These are phyloP conservation scores for Petunia secreta DNA, from an alignment of 257 asterid genomes.

Conservation along the genomic window DNA sequence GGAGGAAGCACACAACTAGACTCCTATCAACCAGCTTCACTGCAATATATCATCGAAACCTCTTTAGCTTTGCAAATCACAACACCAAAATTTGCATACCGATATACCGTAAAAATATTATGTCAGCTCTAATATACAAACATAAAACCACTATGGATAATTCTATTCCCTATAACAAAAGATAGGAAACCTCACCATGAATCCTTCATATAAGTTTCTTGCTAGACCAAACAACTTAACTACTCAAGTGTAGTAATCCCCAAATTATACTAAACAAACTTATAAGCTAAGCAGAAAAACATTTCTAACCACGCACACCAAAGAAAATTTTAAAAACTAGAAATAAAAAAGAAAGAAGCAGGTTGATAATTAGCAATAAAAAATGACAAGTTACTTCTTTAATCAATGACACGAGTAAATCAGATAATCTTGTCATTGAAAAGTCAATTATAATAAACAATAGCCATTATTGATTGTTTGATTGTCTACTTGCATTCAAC, in stretches of 20 bases:
- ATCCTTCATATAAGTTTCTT: neutral
- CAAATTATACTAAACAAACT: neutral
- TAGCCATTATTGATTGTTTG: neutral
- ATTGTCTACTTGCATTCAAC: neutral
- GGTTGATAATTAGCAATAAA: neutral
- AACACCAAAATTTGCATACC: conserved; percentile 5
- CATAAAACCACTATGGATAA: neutral
- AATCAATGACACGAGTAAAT: neutral
- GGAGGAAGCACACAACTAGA: conserved; percentile 48
- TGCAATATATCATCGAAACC: conserved; percentile 63
- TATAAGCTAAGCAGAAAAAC: neutral
- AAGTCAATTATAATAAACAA: neutral
- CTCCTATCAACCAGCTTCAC: conserved; percentile 49
- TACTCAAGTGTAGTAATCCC: neutral
- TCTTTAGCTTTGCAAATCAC: conserved; percentile 60
- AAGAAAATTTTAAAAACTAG: neutral
- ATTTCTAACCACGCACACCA: neutral
- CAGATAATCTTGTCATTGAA: neutral
- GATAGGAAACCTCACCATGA: neutral
- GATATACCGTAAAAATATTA: neutral
- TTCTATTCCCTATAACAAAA: neutral
- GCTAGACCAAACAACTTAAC: neutral
- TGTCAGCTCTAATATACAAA: neutral
- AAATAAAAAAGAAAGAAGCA: neutral
- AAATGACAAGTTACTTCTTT: neutral